Evolutionary conservation across 148 eudicot genomes (phyloP).

Genomic region (Arctostaphylos glauca): DNA sequence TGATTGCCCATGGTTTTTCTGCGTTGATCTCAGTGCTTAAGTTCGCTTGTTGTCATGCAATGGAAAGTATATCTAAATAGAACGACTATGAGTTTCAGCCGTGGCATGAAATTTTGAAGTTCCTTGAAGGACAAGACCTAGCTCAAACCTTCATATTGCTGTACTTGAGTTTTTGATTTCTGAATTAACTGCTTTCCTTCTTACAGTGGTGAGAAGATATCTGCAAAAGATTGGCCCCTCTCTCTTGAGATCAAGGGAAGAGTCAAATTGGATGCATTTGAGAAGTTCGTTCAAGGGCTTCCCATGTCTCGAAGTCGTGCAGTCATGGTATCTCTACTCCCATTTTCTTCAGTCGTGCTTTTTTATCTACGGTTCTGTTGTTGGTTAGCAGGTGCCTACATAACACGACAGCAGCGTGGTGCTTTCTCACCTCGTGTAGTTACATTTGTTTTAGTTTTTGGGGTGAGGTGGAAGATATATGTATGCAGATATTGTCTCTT

Average conservation of each 20-base stretch:
- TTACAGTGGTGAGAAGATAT: conserved; percentile 82
- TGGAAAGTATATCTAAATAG: neutral
- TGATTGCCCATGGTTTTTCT: neutral
- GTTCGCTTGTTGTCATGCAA: neutral
- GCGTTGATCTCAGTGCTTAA: neutral
- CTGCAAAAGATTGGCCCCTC: conserved; percentile 72
- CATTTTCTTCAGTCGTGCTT: conserved; percentile 18
- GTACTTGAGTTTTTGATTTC: neutral
- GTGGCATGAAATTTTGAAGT: neutral
- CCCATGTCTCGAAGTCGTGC: conserved; percentile 96
- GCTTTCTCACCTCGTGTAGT: neutral
- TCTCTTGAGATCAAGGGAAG: conserved; percentile 87
- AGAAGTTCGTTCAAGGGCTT: conserved; percentile 81
- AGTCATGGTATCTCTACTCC: conserved; percentile 68
- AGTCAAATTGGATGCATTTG: conserved; percentile 85
- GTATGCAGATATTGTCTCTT: neutral
- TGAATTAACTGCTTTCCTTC: conserved; percentile 15
- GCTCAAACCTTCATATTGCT: conserved; percentile 1
- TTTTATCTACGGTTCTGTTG: neutral
- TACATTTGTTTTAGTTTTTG: conserved; percentile 12
- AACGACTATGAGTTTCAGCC: neutral
- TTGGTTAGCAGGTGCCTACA: conserved; percentile 1
- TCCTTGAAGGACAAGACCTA: neutral
- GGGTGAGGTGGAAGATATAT: neutral
- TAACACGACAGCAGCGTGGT: neutral